Base-by-base conservation (phyloP, 2,329 filamentous ascomycete genomes). In the Fusarium longipes region DNA sequence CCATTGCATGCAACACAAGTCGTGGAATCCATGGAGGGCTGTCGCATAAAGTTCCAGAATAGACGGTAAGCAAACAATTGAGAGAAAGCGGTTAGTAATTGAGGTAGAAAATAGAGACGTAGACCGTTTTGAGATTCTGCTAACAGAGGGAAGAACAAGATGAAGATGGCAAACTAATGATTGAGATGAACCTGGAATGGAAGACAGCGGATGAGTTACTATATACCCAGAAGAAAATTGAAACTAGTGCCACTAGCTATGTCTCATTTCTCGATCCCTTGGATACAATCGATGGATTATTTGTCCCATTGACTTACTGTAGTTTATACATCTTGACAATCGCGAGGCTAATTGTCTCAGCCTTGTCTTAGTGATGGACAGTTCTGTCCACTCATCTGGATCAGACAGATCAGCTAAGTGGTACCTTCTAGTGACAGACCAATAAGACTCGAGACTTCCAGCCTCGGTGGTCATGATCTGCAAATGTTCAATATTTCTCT, bases 351-450 rank as follows among this genome's bases (percentile, higher is more conserved):
- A 1, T 40, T 40, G 38, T 40, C 38, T 40, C 9, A 40, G 0
- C 22, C 15, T 11, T 6, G 9, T 2, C 38, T 17, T 3, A 10
- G 25, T n/a, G 0, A 0, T 17, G 22, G 5, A 25, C 25, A 10
- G 20, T 24, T 40, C 24, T 40, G 14, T 15, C 1, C 15, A 7
- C 7, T 17, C 22, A 40, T 20, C 38, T 25, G 20, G 12, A 24
- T 8, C 20, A 17, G 22, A 20, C 14, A 6, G 8, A 15, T 4
- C 8, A 24, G 3, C 11, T 25, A 25, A 40, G 22, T 15, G 38
- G 38, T 14, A 15, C 15, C n/a, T n/a, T n/a, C n/a, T n/a, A n/a
- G n/a, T 0, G 29, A 32, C 15, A 4, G 1, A 2, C 38, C 20
- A 40, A 22, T 40, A 25, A 40, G 8, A 8, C 0, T 2, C 5